Evolutionary conservation across 257 asterid species (phyloP), one percentile per base, ranked within the genome.

Genomic region (Gentiana dahurica): DNA sequence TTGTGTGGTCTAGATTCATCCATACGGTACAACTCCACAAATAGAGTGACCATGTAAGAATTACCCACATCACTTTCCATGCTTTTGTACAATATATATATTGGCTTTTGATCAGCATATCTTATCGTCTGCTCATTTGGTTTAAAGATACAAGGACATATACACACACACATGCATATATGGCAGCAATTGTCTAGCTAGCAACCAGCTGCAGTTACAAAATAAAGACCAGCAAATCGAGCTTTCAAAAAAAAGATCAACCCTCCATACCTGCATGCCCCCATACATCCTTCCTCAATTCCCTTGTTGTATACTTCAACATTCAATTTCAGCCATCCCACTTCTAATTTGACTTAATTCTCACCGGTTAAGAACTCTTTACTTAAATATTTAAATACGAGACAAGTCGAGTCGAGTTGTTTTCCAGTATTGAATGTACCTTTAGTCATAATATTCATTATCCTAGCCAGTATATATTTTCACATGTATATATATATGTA

Each of bases 211-310:
- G 9, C 46, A 2, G 9, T 15, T 49, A 51, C 58, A 64, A 44
- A 55, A 66, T 60, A 24, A 24, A 24, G 6, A 41, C 46, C 46
- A 41, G 46, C 46, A 41, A 68, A 43, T 74, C 64, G 55, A 44
- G 24, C 36, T 53, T 10, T 57, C 58, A 65, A 61, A 62, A 43
- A 38, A 54, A 24, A 24, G 24, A 61, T 53, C 57, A 63, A 57
- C 49, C 51, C 75, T 58, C 73, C 75, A 73, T 73, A 53, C 38
- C 75, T 56, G 62, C 24, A 24, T 24, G 24, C 24, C 55, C 73
- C 75, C 79, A 73, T 69, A 69, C 75, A 67, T 73, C 65, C 75
- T 65, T 69, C 78, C 54, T 75, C 78, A 74, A 64, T 55, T 39
- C 3, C 34, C 6, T 8, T 36, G 11, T 51, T 12, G 48, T 55